phyloP scores from a whole-genome alignment of 306 rosid genomes.

The Lagenaria siceraria region DNA sequence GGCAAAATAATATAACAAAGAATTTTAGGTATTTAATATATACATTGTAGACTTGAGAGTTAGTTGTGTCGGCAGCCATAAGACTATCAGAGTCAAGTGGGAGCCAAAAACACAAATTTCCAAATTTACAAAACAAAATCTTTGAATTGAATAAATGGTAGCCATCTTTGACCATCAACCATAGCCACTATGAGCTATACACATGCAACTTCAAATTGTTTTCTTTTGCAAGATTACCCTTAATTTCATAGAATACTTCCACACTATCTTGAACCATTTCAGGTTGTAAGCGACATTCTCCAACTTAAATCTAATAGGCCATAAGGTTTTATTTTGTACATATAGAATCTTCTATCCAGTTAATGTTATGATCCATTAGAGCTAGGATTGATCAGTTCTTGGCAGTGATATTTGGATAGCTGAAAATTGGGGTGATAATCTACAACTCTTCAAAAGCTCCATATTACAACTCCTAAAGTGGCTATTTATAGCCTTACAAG shows the following conservation, averaged over 20 bases:
- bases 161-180: slow-evolving; percentile 1
- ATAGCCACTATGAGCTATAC: not conserved
- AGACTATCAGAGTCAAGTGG: not conserved
- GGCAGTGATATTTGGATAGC: not conserved
- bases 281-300: not conserved
- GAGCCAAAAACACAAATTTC: not conserved
- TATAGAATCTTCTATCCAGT: not conserved
- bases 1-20: not conserved
- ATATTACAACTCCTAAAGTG: too few relatives aligned
- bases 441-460: too few relatives aligned
- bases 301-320: not conserved
- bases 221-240: not conserved
- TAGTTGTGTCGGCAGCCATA: not conserved
- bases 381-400: not conserved
- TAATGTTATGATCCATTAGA: too few relatives aligned
- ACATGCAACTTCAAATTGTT: not conserved
- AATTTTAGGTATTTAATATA: not conserved
- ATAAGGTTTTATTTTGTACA: not conserved
- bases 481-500: too few relatives aligned
- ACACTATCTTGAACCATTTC: not conserved
- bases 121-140: not conserved
- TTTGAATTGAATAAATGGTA: not conserved
- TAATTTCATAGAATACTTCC: not conserved
- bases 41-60: not conserved
- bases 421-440: not conserved